phyloP scores from a whole-genome alignment of 208 protist genomes.

The Leishmania tarentolae region DNA sequence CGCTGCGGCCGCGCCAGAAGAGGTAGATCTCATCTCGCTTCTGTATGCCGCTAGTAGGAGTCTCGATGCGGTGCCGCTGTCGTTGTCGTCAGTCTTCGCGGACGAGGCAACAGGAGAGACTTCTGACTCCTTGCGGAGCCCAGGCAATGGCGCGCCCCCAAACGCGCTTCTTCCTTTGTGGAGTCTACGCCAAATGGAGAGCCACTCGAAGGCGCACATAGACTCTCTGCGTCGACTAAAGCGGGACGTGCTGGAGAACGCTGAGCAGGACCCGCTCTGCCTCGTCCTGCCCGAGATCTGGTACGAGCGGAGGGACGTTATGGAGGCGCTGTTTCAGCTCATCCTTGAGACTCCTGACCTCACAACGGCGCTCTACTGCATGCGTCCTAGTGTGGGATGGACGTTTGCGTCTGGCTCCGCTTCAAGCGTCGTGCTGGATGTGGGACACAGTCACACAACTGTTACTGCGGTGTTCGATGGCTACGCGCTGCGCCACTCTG shows the following conservation, averaged over 20 bases:
- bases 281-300: constrained; percentile 81
- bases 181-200: constrained; percentile 48
- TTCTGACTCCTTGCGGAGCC: neutral
- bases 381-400: constrained; percentile 77
- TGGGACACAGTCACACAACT: constrained; percentile 76
- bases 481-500: constrained; percentile 67
- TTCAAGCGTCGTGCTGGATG: constrained; percentile 78
- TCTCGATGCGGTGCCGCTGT: neutral
- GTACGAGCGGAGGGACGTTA: constrained; percentile 65
- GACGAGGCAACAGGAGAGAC: too few species aligned
- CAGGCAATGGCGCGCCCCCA: neutral
- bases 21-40: constrained; percentile 55
- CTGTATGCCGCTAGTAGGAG: constrained; percentile 30
- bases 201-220: constrained; percentile 50
- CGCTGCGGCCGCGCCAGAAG: constrained; percentile 26
- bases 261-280: constrained; percentile 63
- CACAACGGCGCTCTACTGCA: constrained; percentile 68
- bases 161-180: constrained; percentile 53
- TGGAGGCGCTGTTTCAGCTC: constrained; percentile 49
- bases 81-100: neutral
- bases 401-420: constrained; percentile 60
- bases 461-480: constrained; percentile 83
- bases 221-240: constrained; percentile 52
- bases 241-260: constrained; percentile 44
- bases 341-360: constrained; percentile 63